A percentile compares a stretch with the other conserved stretches of the same genome.
These are phyloP conservation scores for Scorias spongiosa DNA, from an alignment of 2,329 filamentous ascomycete species.

Conservation along the genomic window DNA sequence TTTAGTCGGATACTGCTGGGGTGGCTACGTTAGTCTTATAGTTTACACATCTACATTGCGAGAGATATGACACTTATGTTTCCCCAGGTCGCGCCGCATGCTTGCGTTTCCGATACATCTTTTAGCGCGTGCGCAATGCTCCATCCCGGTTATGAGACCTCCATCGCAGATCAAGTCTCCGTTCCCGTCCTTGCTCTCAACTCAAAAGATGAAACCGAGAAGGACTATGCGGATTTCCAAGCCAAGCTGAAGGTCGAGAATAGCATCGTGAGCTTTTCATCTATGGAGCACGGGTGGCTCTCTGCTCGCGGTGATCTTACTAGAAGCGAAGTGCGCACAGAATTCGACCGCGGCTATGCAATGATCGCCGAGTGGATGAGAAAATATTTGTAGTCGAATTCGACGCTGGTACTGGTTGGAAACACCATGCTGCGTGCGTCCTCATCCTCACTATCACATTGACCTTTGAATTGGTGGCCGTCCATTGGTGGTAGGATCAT, in stretches of 20 bases:
- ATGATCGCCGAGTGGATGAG: constrained; percentile 3
- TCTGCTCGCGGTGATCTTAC: constrained; percentile 2
- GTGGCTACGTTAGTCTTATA: constrained; percentile 1
- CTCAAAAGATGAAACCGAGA: constrained; percentile 3
- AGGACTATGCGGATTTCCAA: constrained; percentile 1
- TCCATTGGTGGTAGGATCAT: no score
- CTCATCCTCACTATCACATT: no score
- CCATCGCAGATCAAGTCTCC: background rate
- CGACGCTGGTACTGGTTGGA: background rate
- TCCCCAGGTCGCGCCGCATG: no score
- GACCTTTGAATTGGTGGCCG: no score
- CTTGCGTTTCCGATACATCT: no score
- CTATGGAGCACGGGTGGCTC: constrained; percentile 2
- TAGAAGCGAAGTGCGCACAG: background rate
- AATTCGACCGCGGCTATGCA: constrained; percentile 2
- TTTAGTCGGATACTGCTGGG: constrained; percentile 3
- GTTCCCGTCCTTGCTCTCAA: constrained; percentile 1
- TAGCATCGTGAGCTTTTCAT: background rate
- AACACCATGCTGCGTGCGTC: background rate
- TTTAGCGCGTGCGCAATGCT: background rate
- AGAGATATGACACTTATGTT: background rate
- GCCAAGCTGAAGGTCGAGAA: constrained; percentile 1
- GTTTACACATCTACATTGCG: background rate
- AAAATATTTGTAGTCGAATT: background rate
- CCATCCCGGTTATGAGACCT: background rate